Evolutionary conservation across 768 basidiomycete species (phyloP).

Genomic region (Amanita fuliginea): DNA sequence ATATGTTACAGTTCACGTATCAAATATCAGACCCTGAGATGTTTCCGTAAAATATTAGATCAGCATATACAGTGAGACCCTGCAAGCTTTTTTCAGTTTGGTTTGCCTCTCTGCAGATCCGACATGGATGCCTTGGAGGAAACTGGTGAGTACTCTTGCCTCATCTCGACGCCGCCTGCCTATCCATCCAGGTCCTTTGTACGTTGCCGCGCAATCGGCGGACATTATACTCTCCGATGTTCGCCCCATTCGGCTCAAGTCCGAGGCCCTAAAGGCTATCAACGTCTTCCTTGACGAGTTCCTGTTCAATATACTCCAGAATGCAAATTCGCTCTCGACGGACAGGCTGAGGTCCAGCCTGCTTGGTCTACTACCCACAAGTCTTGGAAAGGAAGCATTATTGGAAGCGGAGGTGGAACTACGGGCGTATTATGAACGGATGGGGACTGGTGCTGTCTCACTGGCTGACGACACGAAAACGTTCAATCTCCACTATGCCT

Average conservation of each 20-base stretch:
- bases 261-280: slow-evolving; percentile 66
- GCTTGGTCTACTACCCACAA: slow-evolving; percentile 62
- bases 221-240: slow-evolving; percentile 90
- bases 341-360: slow-evolving; percentile 65
- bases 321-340: slow-evolving; percentile 59
- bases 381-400: slow-evolving; percentile 84
- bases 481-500: slow-evolving; percentile 66
- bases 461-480: slow-evolving; percentile 42
- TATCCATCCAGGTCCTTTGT: slow-evolving; percentile 42
- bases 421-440: slow-evolving; percentile 80
- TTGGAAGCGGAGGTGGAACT: slow-evolving; percentile 91
- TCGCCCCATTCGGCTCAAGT: slow-evolving; percentile 77
- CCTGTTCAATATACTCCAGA: slow-evolving; percentile 57
- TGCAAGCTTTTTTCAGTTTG: background rate
- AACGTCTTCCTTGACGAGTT: slow-evolving; percentile 83
- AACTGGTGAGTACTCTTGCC: slow-evolving; percentile 24
- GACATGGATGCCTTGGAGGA: slow-evolving; percentile 32
- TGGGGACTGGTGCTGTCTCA: slow-evolving; percentile 22
- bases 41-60: background rate
- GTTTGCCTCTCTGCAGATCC: background rate
- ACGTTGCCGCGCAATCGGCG: slow-evolving; percentile 75
- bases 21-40: background rate
- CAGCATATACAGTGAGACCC: background rate
- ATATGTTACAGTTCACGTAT: background rate
- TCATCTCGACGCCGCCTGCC: slow-evolving; percentile 1